Conservation (phyloP, 345 rosid genomes). For the Reutealis trisperma region DNA sequence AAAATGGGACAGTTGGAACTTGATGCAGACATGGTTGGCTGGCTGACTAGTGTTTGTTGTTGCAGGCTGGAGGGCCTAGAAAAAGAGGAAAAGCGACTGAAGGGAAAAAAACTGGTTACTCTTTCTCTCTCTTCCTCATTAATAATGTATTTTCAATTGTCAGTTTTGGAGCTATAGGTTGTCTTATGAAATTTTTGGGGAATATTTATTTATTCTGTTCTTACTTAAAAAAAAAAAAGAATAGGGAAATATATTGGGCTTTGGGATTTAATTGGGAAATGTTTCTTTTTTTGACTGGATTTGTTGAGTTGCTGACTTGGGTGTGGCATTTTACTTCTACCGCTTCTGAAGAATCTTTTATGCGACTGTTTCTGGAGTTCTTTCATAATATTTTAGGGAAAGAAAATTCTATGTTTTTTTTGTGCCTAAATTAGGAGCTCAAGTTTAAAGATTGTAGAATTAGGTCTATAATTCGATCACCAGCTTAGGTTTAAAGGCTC, state of each 20-base stretch:
- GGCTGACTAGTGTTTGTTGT: conserved; percentile 17
- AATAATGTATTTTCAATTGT: neutral
- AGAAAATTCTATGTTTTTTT: no score
- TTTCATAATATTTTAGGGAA: no score
- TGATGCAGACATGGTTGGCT: neutral
- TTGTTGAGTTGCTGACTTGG: neutral
- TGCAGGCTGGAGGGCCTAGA: conserved; percentile 41
- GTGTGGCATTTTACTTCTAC: neutral
- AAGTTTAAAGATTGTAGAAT: no score
- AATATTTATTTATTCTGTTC: neutral
- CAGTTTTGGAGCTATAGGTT: neutral
- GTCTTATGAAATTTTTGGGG: neutral
- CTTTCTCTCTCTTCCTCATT: neutral
- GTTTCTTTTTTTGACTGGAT: neutral
- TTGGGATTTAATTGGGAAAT: neutral
- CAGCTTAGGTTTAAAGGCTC: no score
- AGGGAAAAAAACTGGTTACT: conserved; percentile 29
- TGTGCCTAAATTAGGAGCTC: no score
- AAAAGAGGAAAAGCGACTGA: conserved; percentile 39
- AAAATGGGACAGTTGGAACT: neutral
- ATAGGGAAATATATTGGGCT: neutral
- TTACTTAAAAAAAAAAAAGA: neutral
- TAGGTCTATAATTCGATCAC: no score
- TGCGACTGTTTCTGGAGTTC: no score
- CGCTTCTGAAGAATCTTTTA: neutral